Evolutionary conservation across 2,329 filamentous ascomycete species (phyloP), one percentile per base, ranked within the genome.

Genomic region (Epichloe elymi): DNA sequence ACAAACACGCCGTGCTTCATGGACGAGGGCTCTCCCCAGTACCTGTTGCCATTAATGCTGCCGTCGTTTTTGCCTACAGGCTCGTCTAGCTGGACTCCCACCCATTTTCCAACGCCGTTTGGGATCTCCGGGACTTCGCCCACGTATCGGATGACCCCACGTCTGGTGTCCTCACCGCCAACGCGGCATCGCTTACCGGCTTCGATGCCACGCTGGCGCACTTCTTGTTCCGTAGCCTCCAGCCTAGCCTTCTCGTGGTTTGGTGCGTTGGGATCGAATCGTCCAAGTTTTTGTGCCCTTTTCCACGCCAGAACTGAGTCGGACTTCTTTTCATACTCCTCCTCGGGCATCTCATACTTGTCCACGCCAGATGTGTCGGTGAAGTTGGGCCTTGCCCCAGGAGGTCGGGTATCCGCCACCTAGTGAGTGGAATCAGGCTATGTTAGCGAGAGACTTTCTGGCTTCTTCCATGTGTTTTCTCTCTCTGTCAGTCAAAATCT

Each of bases 301-400:
- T 98, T 98, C 89, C 89, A 97, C 5, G 90, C 87, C 23, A 96
- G 78, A 14, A 98, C 93, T 3, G 86, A 91, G 68, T 96, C 88
- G 42, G 82, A 74, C 63, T 90, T 88, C 61, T 82, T 80, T 65
- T 89, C 88, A 69, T 98, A 98, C 63, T 90, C 85, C 47, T 83
- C 77, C 49, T 78, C 74, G n/a, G 89, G 87, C 76, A 98, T 85
- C 55, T 85, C 80, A 67, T 93, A 97, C 71, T 96, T 96, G 51
- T 89, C 81, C 5, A 96, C 88, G 10, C 80, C 76, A 42, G 85
- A 85, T 43, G 86, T 78, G 69, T 95, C 90, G 57, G 79, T 85
- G 69, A 86, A 88, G 68, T 96, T 90, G 55, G 80, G 81, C 56
- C 86, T 83, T 55, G 83, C 80, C 47, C 79, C 78, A 45, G 82